Evolutionary conservation across 495 filamentous ascomycete species (phyloP), one percentile per base, ranked within the genome.

Genomic region (Neurospora sp.): DNA sequence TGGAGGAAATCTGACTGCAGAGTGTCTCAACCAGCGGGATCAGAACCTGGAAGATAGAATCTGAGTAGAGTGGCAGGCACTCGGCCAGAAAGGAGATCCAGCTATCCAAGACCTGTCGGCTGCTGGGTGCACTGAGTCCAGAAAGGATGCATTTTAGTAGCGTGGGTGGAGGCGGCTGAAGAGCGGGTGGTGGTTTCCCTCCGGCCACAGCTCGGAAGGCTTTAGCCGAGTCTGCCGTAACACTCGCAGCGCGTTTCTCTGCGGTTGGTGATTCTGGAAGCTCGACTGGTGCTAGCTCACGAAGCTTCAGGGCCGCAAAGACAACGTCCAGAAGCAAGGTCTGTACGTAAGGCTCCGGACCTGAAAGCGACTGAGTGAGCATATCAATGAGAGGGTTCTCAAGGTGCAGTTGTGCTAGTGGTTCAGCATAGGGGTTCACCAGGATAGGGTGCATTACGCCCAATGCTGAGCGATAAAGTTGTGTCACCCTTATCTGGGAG

Each of bases 21-120:
- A 99, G 86, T 70, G 92, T 95, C 81, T 94, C 94, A 23, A 97
- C 94, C 10, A 99, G 85, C 35, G 93, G 94, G 72, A 98, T 88
- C 41, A 98, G 81, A 70, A 94, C 92, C 77, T 97, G 93, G 77
- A 97, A 98, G 41, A 97, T 93, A 2, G 90, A 89, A 27, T 90
- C 89, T 2, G 90, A 88, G 81, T 94, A 95, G 3, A 97, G 81
- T 10, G 94, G 94, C 35, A 98, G 85, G 69, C 92, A 92, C 79
- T 94, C 91, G 23, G 89, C 87, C n/a, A 99, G 86, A 70, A 99
- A 92, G 42, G 88, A 85, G 27, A 97, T 89, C 96, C 96, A 99
- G 75, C 92, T 93, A 73, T 98, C 94, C 40, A 99, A 84, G 27
- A 95, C 90, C 23, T 89, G 87, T 23, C 92, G 89, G 72, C 92